Evolutionary conservation across 2,329 filamentous ascomycete species (phyloP), one percentile per base, ranked within the genome.

Genomic region (Pestalotiopsis sp.): DNA sequence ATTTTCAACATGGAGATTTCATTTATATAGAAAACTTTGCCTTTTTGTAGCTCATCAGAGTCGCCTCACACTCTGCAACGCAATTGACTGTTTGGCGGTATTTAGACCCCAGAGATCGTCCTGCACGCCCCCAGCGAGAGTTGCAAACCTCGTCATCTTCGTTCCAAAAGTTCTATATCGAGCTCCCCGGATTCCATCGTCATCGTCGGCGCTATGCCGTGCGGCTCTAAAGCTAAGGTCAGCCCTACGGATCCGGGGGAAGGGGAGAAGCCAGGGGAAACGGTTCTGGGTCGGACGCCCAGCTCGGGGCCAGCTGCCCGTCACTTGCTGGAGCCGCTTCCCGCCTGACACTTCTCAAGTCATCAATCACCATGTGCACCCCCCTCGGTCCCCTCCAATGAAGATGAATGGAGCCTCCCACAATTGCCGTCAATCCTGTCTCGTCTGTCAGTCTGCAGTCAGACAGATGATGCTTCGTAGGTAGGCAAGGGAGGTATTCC

Each of bases 181-280:
- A 67, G 66, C 69, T 71, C 73, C 72, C 75, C 72, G 72, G 72
- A 75, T 74, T 72, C 72, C 68, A 76, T 74, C 75, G 75, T 74
- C 74, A 74, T 76, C 76, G 73, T 73, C 75, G 76, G 72, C 76
- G 76, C 75, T 77, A 76, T 70, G 71, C 67, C 65, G 77, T 78
- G 76, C 76, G 76, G 76, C 76, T 78, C 72, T 77, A 78, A 74
- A 75, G 70, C 73, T 73, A 76, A 74, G 72, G 69, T 76, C 76
- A 78, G 75, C 76, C 76, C 75, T 78, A 78, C 68, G 71, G 70
- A 68, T 72, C 73, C 69, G 73, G 67, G 55, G 64, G 22, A 57
- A 55, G 64, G 35, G 30, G 55, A 35, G 30, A 22, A 65, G 63
- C 30, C 63, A 65, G 52, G 40, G 52, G 9, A 24, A 24, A 17